Percentiles rank a stretch among this genome's conserved stretches.
These are phyloP conservation scores for Heimioporus punctisporus DNA, from an alignment of 1,284 basidiomycete species.

Conservation along the genomic window DNA sequence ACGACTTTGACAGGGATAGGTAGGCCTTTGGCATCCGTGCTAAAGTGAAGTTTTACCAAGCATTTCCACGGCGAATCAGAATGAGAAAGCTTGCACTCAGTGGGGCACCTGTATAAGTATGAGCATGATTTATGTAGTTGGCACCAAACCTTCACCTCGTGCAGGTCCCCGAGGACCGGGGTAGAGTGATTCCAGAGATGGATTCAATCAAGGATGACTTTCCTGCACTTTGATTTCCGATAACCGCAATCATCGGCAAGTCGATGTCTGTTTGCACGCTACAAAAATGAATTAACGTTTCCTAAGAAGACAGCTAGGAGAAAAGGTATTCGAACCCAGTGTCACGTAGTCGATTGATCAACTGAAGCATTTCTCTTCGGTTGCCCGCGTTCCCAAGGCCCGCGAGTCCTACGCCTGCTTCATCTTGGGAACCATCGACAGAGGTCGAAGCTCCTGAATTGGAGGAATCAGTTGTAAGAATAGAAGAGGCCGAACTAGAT, in stretches of 20 bases:
- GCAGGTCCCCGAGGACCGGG: constrained; percentile 65
- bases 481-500: background rate
- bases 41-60: constrained; percentile 55
- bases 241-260: constrained; percentile 68
- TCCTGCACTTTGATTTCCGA: constrained; percentile 69
- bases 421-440: background rate
- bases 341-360: constrained; percentile 54
- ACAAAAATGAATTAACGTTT: background rate
- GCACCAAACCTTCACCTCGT: constrained; percentile 57
- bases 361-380: constrained; percentile 48
- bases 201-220: constrained; percentile 78
- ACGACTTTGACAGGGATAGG: constrained; percentile 41
- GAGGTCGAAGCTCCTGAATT: background rate
- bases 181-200: constrained; percentile 71
- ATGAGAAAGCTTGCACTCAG: constrained; percentile 61
- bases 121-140: background rate
- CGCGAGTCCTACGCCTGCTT: constrained; percentile 45
- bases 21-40: constrained; percentile 46
- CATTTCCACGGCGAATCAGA: constrained; percentile 59
- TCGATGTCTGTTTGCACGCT: constrained; percentile 70
- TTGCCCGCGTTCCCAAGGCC: constrained; percentile 37
- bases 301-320: background rate
- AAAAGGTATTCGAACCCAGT: constrained; percentile 46
- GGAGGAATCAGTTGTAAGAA: background rate
- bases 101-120: constrained; percentile 57